phyloP scores from a whole-genome alignment of 2,329 filamentous ascomycete genomes.

The Simplicillium aogashimaense region DNA sequence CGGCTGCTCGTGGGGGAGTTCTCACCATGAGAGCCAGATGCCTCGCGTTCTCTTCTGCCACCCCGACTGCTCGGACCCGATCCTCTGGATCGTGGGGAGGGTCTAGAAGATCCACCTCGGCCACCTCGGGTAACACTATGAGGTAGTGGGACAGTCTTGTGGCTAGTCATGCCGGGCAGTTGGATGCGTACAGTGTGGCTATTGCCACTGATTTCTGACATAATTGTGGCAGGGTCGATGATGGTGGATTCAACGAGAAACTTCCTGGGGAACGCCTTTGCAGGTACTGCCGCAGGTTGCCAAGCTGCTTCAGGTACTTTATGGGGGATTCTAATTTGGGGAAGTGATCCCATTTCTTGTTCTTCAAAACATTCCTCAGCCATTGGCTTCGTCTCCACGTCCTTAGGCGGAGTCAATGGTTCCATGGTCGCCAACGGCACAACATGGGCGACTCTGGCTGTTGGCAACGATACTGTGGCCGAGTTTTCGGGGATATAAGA shows the following conservation, averaged over 20 bases:
- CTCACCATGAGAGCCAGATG: constrained; percentile 16
- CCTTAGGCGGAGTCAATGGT: background rate
- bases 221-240: constrained; percentile 24
- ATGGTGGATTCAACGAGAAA: constrained; percentile 31
- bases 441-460: constrained; percentile 10
- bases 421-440: constrained; percentile 5
- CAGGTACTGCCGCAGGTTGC: constrained; percentile 44
- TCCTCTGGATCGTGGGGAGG: constrained; percentile 19
- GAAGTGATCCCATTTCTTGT: constrained; percentile 71
- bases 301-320: constrained; percentile 53
- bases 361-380: constrained; percentile 75
- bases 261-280: constrained; percentile 43
- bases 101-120: constrained; percentile 15
- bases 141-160: constrained; percentile 27
- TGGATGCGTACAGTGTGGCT: constrained; percentile 26
- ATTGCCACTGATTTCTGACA: constrained; percentile 20
- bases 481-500: constrained; percentile 35
- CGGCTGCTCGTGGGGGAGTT: constrained; percentile 15
- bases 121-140: constrained; percentile 20
- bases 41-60: constrained; percentile 19
- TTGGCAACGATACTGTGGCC: constrained; percentile 63
- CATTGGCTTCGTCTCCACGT: constrained; percentile 48
- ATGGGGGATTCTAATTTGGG: constrained; percentile 57
- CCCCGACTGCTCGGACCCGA: constrained; percentile 18
- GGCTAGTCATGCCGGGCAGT: constrained; percentile 30